Conservation (phyloP, 768 basidiomycete genomes). For the Russula dissimulans region DNA sequence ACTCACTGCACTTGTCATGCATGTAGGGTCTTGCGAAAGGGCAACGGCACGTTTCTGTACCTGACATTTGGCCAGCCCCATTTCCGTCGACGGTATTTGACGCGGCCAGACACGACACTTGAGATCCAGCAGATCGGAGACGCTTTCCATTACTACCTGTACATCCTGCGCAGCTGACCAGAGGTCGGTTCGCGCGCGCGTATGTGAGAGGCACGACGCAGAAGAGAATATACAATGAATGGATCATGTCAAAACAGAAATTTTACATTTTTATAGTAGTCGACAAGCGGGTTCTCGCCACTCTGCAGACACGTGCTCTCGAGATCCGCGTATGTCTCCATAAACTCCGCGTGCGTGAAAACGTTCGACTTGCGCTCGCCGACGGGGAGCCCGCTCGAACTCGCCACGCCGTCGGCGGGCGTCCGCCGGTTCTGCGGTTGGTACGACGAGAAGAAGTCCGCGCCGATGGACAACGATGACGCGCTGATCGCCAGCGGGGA, state of each 20-base stretch:
- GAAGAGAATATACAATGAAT: background rate
- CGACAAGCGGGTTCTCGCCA: slow-evolving; percentile 83
- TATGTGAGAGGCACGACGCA: too few species aligned
- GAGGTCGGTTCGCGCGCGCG: background rate
- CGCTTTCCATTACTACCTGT: slow-evolving; percentile 77
- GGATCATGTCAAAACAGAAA: slow-evolving; percentile 60
- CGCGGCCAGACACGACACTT: slow-evolving; percentile 44
- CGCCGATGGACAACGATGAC: slow-evolving; percentile 43
- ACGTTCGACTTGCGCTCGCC: slow-evolving; percentile 78
- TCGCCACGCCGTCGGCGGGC: slow-evolving; percentile 62
- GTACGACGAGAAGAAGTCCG: slow-evolving; percentile 66
- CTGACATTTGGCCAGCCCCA: slow-evolving; percentile 87
- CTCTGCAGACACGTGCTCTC: slow-evolving; percentile 59
- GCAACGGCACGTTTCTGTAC: slow-evolving; percentile 59
- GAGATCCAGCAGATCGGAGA: slow-evolving; percentile 68
- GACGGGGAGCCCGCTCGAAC: slow-evolving; percentile 68
- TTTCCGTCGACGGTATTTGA: slow-evolving; percentile 65
- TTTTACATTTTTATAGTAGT: slow-evolving; percentile 90
- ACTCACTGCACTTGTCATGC: background rate
- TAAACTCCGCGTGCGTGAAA: slow-evolving; percentile 81
- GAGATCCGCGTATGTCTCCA: slow-evolving; percentile 76
- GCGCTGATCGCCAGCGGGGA: slow-evolving; percentile 46
- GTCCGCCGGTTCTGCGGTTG: slow-evolving; percentile 45
- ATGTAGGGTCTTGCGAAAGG: slow-evolving; percentile 51
- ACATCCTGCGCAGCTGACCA: slow-evolving; percentile 43